Evolutionary conservation across 2,329 filamentous ascomycete species (phyloP).

Genomic region (Ploettnerulaceae sp.): DNA sequence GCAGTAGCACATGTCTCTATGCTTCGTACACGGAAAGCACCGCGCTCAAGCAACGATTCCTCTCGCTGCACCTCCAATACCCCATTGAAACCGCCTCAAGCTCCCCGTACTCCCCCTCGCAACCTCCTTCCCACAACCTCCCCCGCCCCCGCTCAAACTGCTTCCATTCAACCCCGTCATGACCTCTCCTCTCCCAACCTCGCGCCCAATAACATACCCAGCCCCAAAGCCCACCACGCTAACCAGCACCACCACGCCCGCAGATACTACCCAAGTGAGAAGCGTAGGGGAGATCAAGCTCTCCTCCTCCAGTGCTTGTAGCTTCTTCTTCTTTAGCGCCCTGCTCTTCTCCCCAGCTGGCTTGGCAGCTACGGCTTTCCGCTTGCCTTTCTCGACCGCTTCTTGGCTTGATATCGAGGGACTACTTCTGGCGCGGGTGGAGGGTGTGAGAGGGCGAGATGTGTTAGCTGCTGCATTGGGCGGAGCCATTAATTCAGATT

Average conservation of each 20-base stretch:
- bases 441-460: constrained; percentile 26
- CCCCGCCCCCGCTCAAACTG: constrained; percentile 15
- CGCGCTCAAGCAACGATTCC: constrained; percentile 27
- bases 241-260: constrained; percentile 62
- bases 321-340: constrained; percentile 47
- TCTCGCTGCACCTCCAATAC: constrained; percentile 25
- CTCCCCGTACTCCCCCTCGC: constrained; percentile 22
- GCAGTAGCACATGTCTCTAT: no score
- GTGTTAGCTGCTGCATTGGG: constrained; percentile 30
- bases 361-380: constrained; percentile 36
- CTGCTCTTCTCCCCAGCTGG: constrained; percentile 31
- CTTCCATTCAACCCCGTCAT: constrained; percentile 26
- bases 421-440: constrained; percentile 24
- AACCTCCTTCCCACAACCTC: constrained; percentile 27
- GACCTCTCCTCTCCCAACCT: constrained; percentile 58
- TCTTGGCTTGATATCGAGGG: constrained; percentile 26
- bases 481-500: constrained; percentile 50
- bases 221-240: constrained; percentile 66
- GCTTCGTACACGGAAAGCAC: no score
- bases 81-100: constrained; percentile 31
- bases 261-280: constrained; percentile 59
- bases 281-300: constrained; percentile 53
- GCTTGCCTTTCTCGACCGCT: constrained; percentile 45
- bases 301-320: constrained; percentile 34
- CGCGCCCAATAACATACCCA: constrained; percentile 62